Evolutionary conservation across 2,329 filamentous ascomycete genomes (phyloP).

Genomic region (Chaetomium globosum): DNA sequence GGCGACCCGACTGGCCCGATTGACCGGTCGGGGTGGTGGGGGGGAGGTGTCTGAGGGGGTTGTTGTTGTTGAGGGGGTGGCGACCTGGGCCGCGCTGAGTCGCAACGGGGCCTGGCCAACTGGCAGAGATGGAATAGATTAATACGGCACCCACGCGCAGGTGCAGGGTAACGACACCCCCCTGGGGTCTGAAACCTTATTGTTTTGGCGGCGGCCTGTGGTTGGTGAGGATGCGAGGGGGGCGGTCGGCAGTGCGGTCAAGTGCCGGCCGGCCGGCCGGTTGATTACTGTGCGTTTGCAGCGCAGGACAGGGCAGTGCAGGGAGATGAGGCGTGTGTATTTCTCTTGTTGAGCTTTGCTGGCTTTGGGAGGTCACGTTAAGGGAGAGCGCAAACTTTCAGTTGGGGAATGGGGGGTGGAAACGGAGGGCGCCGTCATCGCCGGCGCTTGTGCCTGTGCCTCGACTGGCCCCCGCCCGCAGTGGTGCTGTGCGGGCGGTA

Average conservation of each 20-base stretch:
- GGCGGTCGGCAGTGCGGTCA: not conserved
- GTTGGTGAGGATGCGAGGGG: not conserved
- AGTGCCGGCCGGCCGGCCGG: not conserved
- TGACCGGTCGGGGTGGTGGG: not conserved
- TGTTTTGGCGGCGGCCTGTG: not conserved
- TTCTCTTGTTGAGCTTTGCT: not conserved
- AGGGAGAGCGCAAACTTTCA: not conserved
- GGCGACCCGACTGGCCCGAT: slow-evolving; percentile 18
- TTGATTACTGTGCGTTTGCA: not conserved
- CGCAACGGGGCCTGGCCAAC: not conserved
- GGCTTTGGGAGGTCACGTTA: not conserved
- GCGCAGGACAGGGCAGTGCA: not conserved
- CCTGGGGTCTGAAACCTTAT: not conserved
- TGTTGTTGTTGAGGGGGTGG: not conserved
- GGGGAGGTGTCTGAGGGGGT: not conserved
- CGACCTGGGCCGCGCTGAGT: not conserved
- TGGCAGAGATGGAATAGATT: not conserved
- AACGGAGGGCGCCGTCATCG: slow-evolving; percentile 3
- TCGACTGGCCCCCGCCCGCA: not conserved
- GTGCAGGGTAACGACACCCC: not conserved
- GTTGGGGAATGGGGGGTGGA: not conserved
- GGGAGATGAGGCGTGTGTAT: not conserved
- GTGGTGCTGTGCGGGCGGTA: not conserved
- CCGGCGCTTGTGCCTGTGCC: not conserved
- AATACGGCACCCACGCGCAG: not conserved